Conservation (phyloP, 2,329 filamentous ascomycete species). For the Fusarium armeniacum region DNA sequence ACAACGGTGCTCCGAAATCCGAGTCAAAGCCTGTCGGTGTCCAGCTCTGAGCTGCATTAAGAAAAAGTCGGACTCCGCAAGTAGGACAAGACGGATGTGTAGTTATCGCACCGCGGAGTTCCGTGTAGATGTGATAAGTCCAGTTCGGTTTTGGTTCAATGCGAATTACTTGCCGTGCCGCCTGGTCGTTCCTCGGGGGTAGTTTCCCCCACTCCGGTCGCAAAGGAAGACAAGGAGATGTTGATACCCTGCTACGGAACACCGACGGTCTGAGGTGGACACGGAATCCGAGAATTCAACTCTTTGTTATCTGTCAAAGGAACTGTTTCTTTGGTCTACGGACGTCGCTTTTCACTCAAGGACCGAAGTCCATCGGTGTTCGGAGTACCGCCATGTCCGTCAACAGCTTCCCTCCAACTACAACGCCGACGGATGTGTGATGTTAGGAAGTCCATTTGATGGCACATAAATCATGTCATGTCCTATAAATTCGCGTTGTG, state of each 20-base stretch:
- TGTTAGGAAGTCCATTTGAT: neutral
- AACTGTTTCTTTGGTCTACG: neutral
- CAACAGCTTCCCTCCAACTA: neutral
- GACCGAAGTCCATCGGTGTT: slow-evolving; percentile 6
- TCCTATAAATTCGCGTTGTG: neutral
- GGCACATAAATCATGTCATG: neutral
- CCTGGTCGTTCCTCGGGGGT: neutral
- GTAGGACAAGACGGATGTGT: neutral
- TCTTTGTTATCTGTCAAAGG: no score
- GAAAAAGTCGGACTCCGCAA: neutral
- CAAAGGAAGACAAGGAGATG: neutral
- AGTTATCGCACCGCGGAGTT: neutral
- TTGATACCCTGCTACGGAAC: neutral
- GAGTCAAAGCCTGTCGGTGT: neutral
- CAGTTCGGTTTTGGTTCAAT: neutral
- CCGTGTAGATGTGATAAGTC: neutral
- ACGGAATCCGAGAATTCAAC: neutral
- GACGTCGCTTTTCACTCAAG: neutral
- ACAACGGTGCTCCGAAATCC: neutral
- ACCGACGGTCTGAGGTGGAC: no score
- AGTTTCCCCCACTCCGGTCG: neutral
- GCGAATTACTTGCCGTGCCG: neutral
- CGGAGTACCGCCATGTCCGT: neutral
- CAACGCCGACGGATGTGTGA: no score
- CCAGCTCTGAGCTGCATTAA: neutral